Base-by-base conservation (phyloP, 2,329 filamentous ascomycete species). In the Metarhizium album region DNA sequence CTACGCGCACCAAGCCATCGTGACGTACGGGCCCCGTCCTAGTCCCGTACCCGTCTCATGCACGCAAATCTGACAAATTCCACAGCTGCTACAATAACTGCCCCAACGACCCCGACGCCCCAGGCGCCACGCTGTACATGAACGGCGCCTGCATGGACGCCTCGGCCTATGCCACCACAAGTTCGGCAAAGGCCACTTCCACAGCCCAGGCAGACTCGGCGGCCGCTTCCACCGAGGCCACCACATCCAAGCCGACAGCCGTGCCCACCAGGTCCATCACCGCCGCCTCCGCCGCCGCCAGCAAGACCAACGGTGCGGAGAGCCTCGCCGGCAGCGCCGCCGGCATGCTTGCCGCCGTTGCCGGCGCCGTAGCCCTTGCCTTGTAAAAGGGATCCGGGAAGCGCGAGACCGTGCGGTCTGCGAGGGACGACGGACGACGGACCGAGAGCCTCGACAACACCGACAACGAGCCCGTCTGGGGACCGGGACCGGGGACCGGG, bases 1-100 rank as follows among this genome's bases (percentile, higher is more conserved):
- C 60, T 60, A 64, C 49, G 66, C 69, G 45, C 69, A 73, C 59
- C 55, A 70, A 54, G 64, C 68, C 55, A 64, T 78, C 47, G 60
- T 71, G 45, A 75, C 73, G 73, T 76, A 61, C 54, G 71, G 66
- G 23, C 40, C 16, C 27, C 40, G 33, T 13, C 33, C 42, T 40
- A 14, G 4, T 38, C 11, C 18, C 29, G 33, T 42, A 8, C 27
- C 45, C 27, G 23, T 16, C 2, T n/a, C 42, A 9, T 13, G 49
- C 29, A 45, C 18, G 45, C 51, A 51, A n/a, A 51, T 55, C 52
- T 53, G 42, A 55, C 47, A 33, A 29, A n/a, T n/a, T n/a, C 9
- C 8, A 29, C 22, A 74, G 73, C 54, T 78, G 75, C 73, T 78
- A 70, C 67, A 75, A 75, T 69, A 78, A 78, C 71, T 78, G 75